Evolutionary conservation across 768 basidiomycete genomes (phyloP), one percentile per base, ranked within the genome.

Genomic region (Pilatotrama ljubarskyi): DNA sequence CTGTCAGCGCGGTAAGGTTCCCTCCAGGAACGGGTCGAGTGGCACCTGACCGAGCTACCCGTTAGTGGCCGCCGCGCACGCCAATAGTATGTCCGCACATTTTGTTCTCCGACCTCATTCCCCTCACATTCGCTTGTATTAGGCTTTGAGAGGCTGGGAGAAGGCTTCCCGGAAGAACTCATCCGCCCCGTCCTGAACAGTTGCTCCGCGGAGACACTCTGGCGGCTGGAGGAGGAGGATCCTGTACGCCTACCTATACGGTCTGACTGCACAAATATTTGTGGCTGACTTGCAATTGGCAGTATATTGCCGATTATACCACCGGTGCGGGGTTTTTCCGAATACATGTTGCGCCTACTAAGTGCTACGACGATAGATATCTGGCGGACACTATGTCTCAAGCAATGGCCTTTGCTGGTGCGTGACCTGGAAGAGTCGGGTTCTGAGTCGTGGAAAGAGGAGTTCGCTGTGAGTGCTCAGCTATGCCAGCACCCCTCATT

Each of bases 171-270:
- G 58, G 88, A 83, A 71, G 76, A 80, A 43, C 77, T 92, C 51
- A 81, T 88, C 62, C 82, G 81, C 68, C 92, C 91, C 43, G 84
- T 94, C 43, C 77, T 94, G 59, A 84, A 88, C 68, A 81, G 82
- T 66, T 92, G 90, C 73, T 80, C 80, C 56, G 80, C 84, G 63
- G 88, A 91, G 59, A 86, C 87, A 61, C 81, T 94, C 24, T 74
- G 81, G 57, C 77, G 82, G 62, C 72, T 93, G 61, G 91, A 94
- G 74, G 76, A 82, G 64, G 76, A 48, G 15, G 61, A 63, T 38
- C 81, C 49, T 87, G 89, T 42, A 87, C 88, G 51, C 68, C 68
- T 84, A 76, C 43, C 63, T 20, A 42, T 17, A 10, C 37, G 60
- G 54, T 49, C 18, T n/a, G 25, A 25, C 40, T 18, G 18, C 22